These are phyloP conservation scores for Tagetes erecta DNA, from an alignment of 129 eudicot genomes.

Conservation along the genomic window DNA sequence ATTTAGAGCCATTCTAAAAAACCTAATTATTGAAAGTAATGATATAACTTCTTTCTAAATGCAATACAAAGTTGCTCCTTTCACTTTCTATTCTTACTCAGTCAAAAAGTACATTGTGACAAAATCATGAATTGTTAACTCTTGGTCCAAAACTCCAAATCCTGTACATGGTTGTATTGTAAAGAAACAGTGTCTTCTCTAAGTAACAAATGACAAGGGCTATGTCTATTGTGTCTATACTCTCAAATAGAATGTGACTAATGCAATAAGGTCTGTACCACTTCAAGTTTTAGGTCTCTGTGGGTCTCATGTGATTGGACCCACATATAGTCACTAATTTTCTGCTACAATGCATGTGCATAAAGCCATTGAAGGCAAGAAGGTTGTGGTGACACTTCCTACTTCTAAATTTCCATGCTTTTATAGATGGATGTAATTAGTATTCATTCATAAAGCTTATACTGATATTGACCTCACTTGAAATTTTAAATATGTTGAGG, in stretches of 20 bases:
- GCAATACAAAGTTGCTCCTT: neutral
- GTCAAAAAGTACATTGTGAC: conserved; percentile 3
- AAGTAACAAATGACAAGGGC: conserved; percentile 11
- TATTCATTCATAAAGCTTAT: neutral
- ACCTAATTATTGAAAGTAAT: no score
- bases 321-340: conserved; percentile 9
- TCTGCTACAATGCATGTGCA: conserved; percentile 36
- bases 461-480: conserved; percentile 27
- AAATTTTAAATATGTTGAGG: neutral
- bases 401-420: conserved; percentile 27
- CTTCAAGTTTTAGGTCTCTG: conserved; percentile 26
- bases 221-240: conserved; percentile 19
- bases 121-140: neutral
- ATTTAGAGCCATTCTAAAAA: no score
- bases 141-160: neutral
- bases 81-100: neutral
- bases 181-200: neutral
- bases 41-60: neutral
- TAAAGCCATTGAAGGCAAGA: conserved; percentile 1
- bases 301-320: conserved; percentile 22
- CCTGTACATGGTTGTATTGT: neutral
- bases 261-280: conserved; percentile 7
- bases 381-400: conserved; percentile 17
- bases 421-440: conserved; percentile 18
- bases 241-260: conserved; percentile 19